These are phyloP conservation scores for Luvunga scandens DNA, from an alignment of 345 rosid genomes.

Conservation along the genomic window DNA sequence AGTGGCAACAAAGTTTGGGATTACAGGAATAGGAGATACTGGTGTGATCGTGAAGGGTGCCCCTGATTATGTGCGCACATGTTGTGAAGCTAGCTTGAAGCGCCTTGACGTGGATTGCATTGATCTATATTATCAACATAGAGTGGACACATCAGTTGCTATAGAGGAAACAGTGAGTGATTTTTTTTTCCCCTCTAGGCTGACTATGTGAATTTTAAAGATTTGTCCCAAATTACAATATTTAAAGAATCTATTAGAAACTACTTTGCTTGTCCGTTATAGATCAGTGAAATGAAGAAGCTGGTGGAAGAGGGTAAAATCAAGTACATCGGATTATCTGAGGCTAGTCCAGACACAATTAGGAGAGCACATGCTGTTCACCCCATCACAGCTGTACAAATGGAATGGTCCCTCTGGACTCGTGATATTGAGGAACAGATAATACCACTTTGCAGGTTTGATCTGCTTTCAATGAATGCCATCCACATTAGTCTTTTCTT, in stretches of 20 bases:
- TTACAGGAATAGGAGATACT: neutral
- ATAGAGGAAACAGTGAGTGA: constrained; percentile 29
- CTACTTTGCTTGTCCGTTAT: neutral
- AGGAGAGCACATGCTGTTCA: constrained; percentile 25
- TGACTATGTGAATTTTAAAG: neutral
- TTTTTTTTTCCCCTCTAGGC: neutral
- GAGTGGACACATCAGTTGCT: constrained; percentile 22
- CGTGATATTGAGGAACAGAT: constrained; percentile 20
- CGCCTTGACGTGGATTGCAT: constrained; percentile 32
- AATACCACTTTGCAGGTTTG: constrained; percentile 24
- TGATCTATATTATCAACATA: constrained; percentile 35
- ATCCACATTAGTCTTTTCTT: neutral
- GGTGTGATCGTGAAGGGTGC: neutral
- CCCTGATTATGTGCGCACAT: constrained; percentile 30
- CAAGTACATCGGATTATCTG: neutral
- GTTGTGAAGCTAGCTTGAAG: constrained; percentile 30
- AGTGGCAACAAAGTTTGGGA: constrained; percentile 29
- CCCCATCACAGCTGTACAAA: constrained; percentile 21
- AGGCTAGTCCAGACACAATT: constrained; percentile 12
- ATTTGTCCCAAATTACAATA: neutral
- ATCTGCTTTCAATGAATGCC: neutral
- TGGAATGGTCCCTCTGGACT: constrained; percentile 26
- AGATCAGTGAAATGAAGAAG: too few species aligned
- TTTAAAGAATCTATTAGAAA: neutral
- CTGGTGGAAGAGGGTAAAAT: too few species aligned